These are phyloP conservation scores for Sungouiozyma intestinalis DNA, from an alignment of 805 yeast species.

Conservation along the genomic window DNA sequence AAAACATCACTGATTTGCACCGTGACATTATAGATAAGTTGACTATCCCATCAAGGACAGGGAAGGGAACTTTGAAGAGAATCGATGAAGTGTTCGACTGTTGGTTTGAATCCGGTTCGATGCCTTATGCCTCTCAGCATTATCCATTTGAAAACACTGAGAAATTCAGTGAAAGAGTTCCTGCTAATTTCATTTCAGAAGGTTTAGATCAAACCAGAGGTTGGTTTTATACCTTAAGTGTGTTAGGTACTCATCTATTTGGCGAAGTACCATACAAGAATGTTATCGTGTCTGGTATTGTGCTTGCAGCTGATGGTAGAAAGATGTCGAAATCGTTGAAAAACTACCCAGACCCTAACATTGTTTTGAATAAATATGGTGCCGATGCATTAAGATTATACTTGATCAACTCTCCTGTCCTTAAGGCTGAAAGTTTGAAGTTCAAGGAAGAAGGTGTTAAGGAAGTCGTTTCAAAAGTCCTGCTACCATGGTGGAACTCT, in stretches of 20 bases:
- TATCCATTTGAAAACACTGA: constrained; percentile 89
- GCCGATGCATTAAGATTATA: constrained; percentile 96
- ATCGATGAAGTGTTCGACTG: constrained; percentile 98
- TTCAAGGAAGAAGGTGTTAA: constrained; percentile 98
- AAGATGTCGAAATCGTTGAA: constrained; percentile 98
- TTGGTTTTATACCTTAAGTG: constrained; percentile 96
- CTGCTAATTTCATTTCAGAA: constrained; percentile 96
- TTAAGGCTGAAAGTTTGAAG: constrained; percentile 91
- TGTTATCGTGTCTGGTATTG: constrained; percentile 93
- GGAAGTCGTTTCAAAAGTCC: constrained; percentile 91
- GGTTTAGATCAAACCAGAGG: constrained; percentile 99
- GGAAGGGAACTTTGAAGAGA: constrained; percentile 81
- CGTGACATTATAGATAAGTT: constrained; percentile 86
- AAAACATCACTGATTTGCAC: constrained; percentile 80
- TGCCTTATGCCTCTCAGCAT: constrained; percentile 97
- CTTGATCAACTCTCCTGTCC: constrained; percentile 92
- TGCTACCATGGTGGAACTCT: constrained; percentile 98
- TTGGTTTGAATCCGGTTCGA: constrained; percentile 99
- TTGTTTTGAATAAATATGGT: constrained; percentile 79
- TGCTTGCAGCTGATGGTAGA: constrained; percentile 95
- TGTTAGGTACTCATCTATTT: constrained; percentile 90
- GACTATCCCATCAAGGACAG: constrained; percentile 85
- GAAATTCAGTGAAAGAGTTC: constrained; percentile 63
- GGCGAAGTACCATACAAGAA: constrained; percentile 88
- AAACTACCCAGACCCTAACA: constrained; percentile 92